Percentiles rank a stretch among this genome's conserved stretches.
Evolutionary conservation across 148 eudicot species (phyloP).

Genomic region (Limonium bicolor): DNA sequence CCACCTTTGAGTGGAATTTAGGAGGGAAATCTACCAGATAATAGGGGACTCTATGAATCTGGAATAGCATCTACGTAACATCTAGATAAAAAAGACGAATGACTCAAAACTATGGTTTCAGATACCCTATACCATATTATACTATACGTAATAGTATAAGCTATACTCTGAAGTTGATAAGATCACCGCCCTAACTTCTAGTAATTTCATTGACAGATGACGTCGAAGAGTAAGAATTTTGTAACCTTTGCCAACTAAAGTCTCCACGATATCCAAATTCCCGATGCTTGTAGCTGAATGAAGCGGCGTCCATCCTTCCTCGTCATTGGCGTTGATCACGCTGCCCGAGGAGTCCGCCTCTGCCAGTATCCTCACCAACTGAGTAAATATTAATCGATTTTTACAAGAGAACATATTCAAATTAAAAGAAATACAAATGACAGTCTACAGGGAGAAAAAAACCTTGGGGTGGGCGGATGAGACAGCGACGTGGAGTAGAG

Average conservation of each 20-base stretch:
- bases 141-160: no score
- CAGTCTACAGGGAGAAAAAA: not conserved
- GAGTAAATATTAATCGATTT: conserved; percentile 1
- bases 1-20: no score
- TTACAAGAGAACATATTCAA: not conserved
- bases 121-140: no score
- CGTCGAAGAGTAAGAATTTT: not conserved
- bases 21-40: no score
- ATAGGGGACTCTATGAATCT: no score
- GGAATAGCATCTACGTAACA: no score
- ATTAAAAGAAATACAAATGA: not conserved
- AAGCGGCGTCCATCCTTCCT: conserved; percentile 97
- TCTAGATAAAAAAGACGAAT: no score
- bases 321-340: conserved; percentile 59
- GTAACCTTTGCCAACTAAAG: conserved; percentile 49
- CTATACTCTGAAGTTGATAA: no score
- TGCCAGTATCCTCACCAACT: conserved; percentile 73
- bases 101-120: no score
- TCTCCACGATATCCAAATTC: conserved; percentile 43
- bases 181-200: no score
- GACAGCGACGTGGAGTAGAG: conserved; percentile 82
- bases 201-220: no score
- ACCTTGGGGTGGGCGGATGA: conserved; percentile 50
- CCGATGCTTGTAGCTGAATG: conserved; percentile 94
- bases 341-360: conserved; percentile 40